Percentiles rank a stretch among this genome's conserved stretches.
These are phyloP conservation scores for Phoma sp. DNA, from an alignment of 2,329 filamentous ascomycete species.

Conservation along the genomic window DNA sequence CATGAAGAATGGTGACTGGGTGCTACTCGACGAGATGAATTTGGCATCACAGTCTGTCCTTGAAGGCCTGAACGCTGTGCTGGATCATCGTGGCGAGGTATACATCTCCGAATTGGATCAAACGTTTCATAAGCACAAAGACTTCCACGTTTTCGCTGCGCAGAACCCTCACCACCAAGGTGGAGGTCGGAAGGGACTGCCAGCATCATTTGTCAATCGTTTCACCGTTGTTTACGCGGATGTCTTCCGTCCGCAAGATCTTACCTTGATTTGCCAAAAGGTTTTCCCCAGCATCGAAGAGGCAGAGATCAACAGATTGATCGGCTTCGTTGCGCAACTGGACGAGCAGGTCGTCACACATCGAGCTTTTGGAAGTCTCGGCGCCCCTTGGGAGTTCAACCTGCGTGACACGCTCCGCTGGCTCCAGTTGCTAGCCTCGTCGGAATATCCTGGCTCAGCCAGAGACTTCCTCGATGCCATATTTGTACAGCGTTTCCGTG, in stretches of 20 bases:
- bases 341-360: constrained; percentile 71
- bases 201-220: constrained; percentile 94
- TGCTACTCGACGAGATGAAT: constrained; percentile 98
- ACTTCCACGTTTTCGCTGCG: constrained; percentile 94
- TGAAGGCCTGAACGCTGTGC: constrained; percentile 93
- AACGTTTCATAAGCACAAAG: constrained; percentile 84
- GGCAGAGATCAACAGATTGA: constrained; percentile 69
- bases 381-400: constrained; percentile 95
- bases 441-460: constrained; percentile 62
- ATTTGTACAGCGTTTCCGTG: constrained; percentile 87
- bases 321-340: constrained; percentile 80
- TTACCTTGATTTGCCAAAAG: constrained; percentile 79
- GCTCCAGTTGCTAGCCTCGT: constrained; percentile 72
- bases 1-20: constrained; percentile 97
- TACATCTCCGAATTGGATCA: constrained; percentile 96
- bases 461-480: constrained; percentile 81
- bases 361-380: constrained; percentile 60
- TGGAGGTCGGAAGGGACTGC: constrained; percentile 90
- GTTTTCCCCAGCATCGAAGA: constrained; percentile 71
- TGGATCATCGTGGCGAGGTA: constrained; percentile 94
- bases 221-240: constrained; percentile 99
- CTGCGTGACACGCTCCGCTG: constrained; percentile 88
- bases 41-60: constrained; percentile 94
- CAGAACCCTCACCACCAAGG: constrained; percentile 98
- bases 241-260: constrained; percentile 79